Evolutionary conservation across 257 asterid genomes (phyloP), one percentile per base, ranked within the genome.

Genomic region (Ajuga chamaepitys): DNA sequence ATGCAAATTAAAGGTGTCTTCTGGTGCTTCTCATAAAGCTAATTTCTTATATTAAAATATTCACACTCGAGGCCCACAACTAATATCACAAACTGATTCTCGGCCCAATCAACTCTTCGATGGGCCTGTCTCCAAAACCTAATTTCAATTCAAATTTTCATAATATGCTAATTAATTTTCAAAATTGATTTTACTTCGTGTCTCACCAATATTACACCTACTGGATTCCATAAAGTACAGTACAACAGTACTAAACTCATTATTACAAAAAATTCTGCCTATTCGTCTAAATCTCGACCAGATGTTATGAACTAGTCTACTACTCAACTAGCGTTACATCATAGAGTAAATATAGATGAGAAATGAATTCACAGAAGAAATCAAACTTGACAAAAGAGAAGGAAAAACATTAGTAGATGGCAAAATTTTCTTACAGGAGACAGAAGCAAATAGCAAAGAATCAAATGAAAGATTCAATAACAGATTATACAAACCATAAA

Each of bases 391-490:
- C n/a, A 37, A 41, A 4, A 17, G 25, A 8, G 0, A n/a, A 32
- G 9, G 35, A 40, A 64, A 47, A 34, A 53, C 9, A 48, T 55
- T 24, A 52, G 13, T 13, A 50, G 55, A 14, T 4, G 40, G 66
- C 71, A 68, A 73, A 56, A 66, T 7, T 44, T 62, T 58, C 37
- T 44, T 68, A 60, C 67, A 67, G 46, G 62, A 75, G 62, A 54
- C 65, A 58, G 68, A 52, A 74, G 75, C 72, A 70, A 52, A 69
- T 7, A 28, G 53, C 40, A 24, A 67, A 60, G 22, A 66, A 56
- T 30, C 9, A 34, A n/a, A 58, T 7, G 20, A 58, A 64, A 28
- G n/a, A 14, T 38, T 40, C 21, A 58, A 37, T 25, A 59, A 8
- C 12, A 47, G 58, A 64, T 11, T 26, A 65, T 38, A 54, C 58